phyloP scores from a whole-genome alignment of 768 basidiomycete species.

The Roridomyces roridus region DNA sequence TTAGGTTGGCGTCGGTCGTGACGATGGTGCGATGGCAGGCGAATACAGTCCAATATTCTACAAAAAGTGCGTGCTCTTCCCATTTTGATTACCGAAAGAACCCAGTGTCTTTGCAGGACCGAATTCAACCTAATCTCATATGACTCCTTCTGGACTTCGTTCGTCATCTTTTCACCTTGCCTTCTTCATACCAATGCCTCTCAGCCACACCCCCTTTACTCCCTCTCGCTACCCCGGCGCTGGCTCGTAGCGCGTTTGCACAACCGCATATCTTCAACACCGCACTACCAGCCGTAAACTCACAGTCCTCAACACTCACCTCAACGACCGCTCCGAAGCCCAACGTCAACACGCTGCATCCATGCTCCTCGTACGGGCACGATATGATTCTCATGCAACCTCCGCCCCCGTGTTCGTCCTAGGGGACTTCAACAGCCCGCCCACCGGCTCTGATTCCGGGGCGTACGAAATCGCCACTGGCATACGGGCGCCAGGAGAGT shows the following conservation, averaged over 20 bases:
- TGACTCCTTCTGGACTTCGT: conserved; percentile 66
- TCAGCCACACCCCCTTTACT: conserved; percentile 51
- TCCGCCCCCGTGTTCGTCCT: conserved; percentile 52
- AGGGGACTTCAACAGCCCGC: conserved; percentile 62
- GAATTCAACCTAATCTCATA: conserved; percentile 43
- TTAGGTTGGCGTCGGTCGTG: conserved; percentile 66
- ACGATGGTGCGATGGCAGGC: conserved; percentile 59
- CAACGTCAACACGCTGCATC: conserved; percentile 59
- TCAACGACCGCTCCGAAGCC: conserved; percentile 59
- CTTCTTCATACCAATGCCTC: background rate
- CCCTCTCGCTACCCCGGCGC: conserved; percentile 59
- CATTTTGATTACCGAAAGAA: background rate
- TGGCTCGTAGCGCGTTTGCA: conserved; percentile 56
- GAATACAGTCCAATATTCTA: conserved; percentile 72
- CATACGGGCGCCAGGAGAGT: conserved; percentile 39
- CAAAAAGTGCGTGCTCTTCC: conserved; percentile 44
- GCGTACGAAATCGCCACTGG: conserved; percentile 61
- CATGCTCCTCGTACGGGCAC: conserved; percentile 54
- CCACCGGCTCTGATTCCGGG: conserved; percentile 49
- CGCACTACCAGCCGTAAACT: conserved; percentile 33
- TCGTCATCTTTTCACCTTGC: conserved; percentile 29
- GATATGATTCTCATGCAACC: conserved; percentile 52
- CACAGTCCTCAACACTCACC: conserved; percentile 57
- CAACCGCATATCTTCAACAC: conserved; percentile 39
- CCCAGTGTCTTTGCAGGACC: conserved; percentile 24